Conservation (phyloP, 2,329 filamentous ascomycete genomes). For the Neopestalotiopsis sp. region DNA sequence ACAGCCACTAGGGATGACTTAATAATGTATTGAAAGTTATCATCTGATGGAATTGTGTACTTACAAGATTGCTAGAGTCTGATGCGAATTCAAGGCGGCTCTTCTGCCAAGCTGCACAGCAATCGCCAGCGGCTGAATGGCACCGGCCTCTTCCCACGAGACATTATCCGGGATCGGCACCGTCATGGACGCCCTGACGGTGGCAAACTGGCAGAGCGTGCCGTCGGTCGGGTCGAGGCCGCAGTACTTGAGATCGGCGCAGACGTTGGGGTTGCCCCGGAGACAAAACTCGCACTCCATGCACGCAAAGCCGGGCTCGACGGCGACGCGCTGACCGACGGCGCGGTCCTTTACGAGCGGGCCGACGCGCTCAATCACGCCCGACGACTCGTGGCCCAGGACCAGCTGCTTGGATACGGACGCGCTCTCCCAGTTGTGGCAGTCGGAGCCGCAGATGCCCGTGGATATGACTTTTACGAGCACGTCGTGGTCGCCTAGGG, state of each 20-base stretch:
- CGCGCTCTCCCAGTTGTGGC: conserved; percentile 16
- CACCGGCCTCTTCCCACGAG: conserved; percentile 14
- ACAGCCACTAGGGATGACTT: background rate
- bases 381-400: conserved; percentile 13
- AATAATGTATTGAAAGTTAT: background rate
- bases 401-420: conserved; percentile 9
- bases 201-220: conserved; percentile 7
- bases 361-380: conserved; percentile 11
- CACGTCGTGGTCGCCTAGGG: conserved; percentile 10
- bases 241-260: conserved; percentile 14
- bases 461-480: conserved; percentile 13
- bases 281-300: conserved; percentile 16
- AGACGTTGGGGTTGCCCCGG: conserved; percentile 5
- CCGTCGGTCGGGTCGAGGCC: conserved; percentile 12
- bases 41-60: background rate
- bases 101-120: conserved; percentile 8
- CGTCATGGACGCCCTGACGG: conserved; percentile 10
- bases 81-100: conserved; percentile 5
- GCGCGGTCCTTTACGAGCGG: conserved; percentile 4
- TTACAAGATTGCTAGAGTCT: conserved; percentile 14
- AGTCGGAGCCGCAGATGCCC: conserved; percentile 14
- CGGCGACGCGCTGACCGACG: conserved; percentile 9
- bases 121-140: conserved; percentile 13
- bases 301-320: conserved; percentile 13
- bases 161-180: conserved; percentile 11